These are phyloP conservation scores for Tuber brumale DNA, from an alignment of 495 filamentous ascomycete genomes.

Conservation along the genomic window DNA sequence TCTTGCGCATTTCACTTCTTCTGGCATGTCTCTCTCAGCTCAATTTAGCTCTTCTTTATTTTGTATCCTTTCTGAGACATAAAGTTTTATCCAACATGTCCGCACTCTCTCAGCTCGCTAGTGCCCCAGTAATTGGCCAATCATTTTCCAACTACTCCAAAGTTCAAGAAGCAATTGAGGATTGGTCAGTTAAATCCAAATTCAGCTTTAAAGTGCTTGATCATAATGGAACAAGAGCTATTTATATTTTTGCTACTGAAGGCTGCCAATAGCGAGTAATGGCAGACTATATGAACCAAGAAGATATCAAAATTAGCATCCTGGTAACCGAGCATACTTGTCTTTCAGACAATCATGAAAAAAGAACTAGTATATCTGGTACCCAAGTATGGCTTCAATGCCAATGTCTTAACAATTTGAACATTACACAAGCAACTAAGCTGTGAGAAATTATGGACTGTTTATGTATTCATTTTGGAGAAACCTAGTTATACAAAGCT, in stretches of 20 bases:
- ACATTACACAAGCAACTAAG: constrained; percentile 11
- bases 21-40: no score
- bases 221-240: neutral
- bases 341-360: neutral
- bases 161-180: no score
- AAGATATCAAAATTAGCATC: neutral
- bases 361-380: neutral
- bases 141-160: no score
- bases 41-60: no score
- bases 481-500: neutral
- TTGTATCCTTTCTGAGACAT: no score
- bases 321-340: neutral
- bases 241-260: neutral
- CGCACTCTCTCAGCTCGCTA: no score
- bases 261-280: neutral
- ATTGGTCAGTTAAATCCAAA: no score
- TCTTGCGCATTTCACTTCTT: no score
- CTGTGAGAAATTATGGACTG: constrained; percentile 7
- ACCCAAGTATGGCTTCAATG: constrained; percentile 8
- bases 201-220: neutral
- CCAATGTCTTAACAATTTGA: neutral
- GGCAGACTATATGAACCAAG: neutral
- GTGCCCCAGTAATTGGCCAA: no score
- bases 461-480: constrained; percentile 6
- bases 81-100: no score